Evolutionary conservation across 1,284 basidiomycete genomes (phyloP), one percentile per base, ranked within the genome.

Genomic region (Volvariella surrecta): DNA sequence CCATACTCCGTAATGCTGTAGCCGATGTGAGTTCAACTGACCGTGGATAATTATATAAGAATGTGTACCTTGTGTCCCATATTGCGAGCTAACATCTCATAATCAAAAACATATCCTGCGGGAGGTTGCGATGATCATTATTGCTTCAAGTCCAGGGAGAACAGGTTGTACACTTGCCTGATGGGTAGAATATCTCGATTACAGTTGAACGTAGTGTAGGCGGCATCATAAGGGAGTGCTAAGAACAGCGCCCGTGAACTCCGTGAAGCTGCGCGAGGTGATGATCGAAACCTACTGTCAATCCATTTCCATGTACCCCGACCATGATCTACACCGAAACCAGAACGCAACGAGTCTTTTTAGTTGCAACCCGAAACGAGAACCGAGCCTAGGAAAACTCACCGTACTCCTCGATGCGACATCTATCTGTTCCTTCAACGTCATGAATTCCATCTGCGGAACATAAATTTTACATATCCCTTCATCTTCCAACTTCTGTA

Each of bases 211-310:
- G 54, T 22, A 55, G 47, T 0, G 63, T 58, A 15, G 59, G 59
- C 11, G 64, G 65, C 66, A 68, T 68, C 62, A 64, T 66, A 3
- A 70, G 45, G 48, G 67, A 60, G 51, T 70, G 67, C 66, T 68
- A 43, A 32, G 32, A 16, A 30, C 30, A 16, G 40, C 21, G 18
- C 32, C 31, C 37, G 28, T 9, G n/a, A 37, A 20, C n/a, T 19
- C 17, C 20, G 15, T 22, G 34, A 40, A 32, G 17, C 18, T 18
- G 11, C 19, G 43, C 17, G 31, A 22, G 15, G 11, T 30, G 39
- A 32, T 44, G 40, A 9, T n/a, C 17, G 10, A 13, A n/a, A 54
- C 56, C 49, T 39, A 65, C 66, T 22, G 67, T 68, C 16, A 70
- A 45, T 1, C 68, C 68, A 52, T 68, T 70, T 11, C 68, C 68